Percentiles rank a stretch among this genome's conserved stretches.
Evolutionary conservation across 306 rosid species (phyloP).

Genomic region (Casuarina glauca): DNA sequence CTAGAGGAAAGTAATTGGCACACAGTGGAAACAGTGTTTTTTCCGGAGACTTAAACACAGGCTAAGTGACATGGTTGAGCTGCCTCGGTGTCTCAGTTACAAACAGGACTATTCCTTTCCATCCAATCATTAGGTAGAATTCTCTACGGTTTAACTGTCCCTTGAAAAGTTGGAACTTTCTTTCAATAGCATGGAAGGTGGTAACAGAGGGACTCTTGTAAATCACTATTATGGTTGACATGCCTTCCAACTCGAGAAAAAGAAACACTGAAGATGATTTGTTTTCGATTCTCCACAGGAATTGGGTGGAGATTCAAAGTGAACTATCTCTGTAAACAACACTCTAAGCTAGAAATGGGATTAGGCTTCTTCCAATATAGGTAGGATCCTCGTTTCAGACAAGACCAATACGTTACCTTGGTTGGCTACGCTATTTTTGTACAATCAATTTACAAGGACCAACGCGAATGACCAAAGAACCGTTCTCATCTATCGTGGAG

Average conservation of each 20-base stretch:
- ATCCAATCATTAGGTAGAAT: background rate
- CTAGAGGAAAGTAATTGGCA: background rate
- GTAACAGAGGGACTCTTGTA: background rate
- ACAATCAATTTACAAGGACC: background rate
- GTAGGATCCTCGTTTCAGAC: background rate
- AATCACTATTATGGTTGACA: background rate
- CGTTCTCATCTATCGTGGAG: conserved; percentile 3
- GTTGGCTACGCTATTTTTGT: background rate
- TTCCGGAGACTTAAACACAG: background rate
- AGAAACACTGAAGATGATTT: background rate
- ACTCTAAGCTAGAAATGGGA: background rate
- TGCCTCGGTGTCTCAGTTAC: background rate
- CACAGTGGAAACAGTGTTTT: background rate
- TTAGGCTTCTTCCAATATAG: background rate
- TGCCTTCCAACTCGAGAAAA: background rate
- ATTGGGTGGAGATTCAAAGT: background rate
- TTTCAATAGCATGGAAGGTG: background rate
- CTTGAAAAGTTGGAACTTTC: background rate
- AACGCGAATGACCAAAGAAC: background rate
- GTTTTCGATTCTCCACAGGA: background rate
- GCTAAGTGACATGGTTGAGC: background rate
- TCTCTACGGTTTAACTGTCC: background rate
- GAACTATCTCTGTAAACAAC: background rate
- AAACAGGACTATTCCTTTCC: background rate
- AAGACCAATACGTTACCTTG: background rate